Percentiles rank a stretch among this genome's conserved stretches.
phyloP scores from a whole-genome alignment of 2,329 filamentous ascomycete species.

The Myriosclerotinia scirpicola region DNA sequence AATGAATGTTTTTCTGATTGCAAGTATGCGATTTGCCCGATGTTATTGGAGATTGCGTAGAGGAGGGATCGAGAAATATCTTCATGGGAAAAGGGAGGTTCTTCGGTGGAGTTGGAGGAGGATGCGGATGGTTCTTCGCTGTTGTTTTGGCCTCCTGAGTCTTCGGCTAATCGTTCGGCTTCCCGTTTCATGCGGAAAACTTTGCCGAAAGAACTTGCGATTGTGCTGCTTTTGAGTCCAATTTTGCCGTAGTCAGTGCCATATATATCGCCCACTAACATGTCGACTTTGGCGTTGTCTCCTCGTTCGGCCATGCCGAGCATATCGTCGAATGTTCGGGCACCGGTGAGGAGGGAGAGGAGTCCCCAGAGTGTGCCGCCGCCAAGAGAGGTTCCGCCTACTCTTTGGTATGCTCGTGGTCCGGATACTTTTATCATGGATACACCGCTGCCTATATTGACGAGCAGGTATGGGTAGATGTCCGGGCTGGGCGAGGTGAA shows the following conservation, averaged over 20 bases:
- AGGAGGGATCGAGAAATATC: constrained; percentile 90
- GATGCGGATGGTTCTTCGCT: constrained; percentile 28
- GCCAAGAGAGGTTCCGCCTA: constrained; percentile 91
- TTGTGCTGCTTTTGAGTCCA: constrained; percentile 90
- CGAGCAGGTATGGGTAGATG: constrained; percentile 94
- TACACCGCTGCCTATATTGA: constrained; percentile 97
- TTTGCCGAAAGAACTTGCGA: constrained; percentile 95
- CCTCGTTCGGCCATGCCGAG: constrained; percentile 84
- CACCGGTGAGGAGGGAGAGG: constrained; percentile 87
- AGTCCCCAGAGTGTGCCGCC: constrained; percentile 98
- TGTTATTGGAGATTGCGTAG: constrained; percentile 97
- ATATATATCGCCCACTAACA: constrained; percentile 98
- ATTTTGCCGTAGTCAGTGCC: constrained; percentile 96
- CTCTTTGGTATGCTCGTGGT: constrained; percentile 80
- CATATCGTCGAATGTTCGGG: constrained; percentile 97
- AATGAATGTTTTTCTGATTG: constrained; percentile 93
- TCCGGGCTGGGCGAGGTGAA: constrained; percentile 76
- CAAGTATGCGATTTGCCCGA: constrained; percentile 96
- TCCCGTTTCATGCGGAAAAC: constrained; percentile 90
- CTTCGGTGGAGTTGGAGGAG: not conserved
- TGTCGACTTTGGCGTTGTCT: constrained; percentile 90
- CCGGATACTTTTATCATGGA: constrained; percentile 97
- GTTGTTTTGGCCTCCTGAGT: constrained; percentile 51
- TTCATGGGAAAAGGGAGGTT: constrained; percentile 65
- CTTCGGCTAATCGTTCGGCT: constrained; percentile 76